phyloP scores from a whole-genome alignment of 2,329 filamentous ascomycete genomes.

The Lecanicillium sp. region DNA sequence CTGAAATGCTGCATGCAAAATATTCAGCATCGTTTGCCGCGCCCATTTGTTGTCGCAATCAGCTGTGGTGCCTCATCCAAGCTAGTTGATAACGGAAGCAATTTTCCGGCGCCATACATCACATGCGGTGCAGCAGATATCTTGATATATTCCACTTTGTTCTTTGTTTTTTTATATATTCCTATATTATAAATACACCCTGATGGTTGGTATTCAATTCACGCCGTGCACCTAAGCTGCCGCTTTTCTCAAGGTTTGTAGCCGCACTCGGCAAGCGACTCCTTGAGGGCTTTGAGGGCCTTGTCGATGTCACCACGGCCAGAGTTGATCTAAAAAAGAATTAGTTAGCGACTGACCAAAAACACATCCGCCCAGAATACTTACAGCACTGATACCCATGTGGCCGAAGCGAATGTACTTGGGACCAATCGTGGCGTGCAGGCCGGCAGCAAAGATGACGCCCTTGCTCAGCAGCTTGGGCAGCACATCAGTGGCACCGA shows the following conservation, averaged over 20 bases:
- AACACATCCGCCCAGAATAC: no score
- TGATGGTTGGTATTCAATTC: neutral
- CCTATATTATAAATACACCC: slow-evolving; percentile 7
- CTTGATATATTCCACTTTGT: neutral
- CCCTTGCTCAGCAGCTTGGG: slow-evolving; percentile 80
- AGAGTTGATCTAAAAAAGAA: slow-evolving; percentile 53
- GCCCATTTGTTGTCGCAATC: neutral
- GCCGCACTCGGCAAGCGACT: slow-evolving; percentile 68
- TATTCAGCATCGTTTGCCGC: neutral
- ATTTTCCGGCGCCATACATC: neutral
- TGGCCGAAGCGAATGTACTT: slow-evolving; percentile 96
- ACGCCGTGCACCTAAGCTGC: neutral
- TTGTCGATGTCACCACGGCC: slow-evolving; percentile 76
- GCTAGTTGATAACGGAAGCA: neutral
- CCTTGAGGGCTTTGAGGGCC: slow-evolving; percentile 71
- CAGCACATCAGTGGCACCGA: slow-evolving; percentile 76
- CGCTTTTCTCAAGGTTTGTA: slow-evolving; percentile 28
- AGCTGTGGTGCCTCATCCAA: neutral
- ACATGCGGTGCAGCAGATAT: neutral
- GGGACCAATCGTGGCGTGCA: slow-evolving; percentile 91
- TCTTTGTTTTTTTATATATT: neutral
- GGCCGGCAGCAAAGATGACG: slow-evolving; percentile 87
- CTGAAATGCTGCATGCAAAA: neutral
- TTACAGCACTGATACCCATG: slow-evolving; percentile 87
- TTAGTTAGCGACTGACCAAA: slow-evolving; percentile 18